Base-by-base conservation (phyloP, 1,139 yeast genomes). In the Pichia sp. region DNA sequence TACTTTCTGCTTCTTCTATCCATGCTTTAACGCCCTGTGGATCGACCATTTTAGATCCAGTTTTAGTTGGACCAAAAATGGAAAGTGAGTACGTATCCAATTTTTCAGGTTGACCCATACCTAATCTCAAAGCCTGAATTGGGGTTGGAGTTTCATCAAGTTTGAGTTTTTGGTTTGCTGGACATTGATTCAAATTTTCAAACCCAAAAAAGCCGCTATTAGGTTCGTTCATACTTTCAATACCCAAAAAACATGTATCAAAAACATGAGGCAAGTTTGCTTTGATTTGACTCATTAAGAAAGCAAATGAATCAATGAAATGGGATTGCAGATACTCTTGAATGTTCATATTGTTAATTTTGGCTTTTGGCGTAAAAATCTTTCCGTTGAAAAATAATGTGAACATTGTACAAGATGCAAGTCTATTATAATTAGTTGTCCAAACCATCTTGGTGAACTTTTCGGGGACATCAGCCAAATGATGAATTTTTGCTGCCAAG, bases 221-320 rank as follows among this genome's bases (percentile, higher is more conserved):
- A 3, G 97, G 97, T 61, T 90, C 98, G 60, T 90, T 90, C 68
- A 90, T 63, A 43, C 86, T 76, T 64, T 90, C 98, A 59, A 87
- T 73, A 3, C 97, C 98, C 16, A 88, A 56, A 29, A 66, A 53
- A 27, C 69, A 65, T 7, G 69, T 60, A 28, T 72, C 70, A 47
- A 85, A 68, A 61, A 86, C 65, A 10, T 72, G 68, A 0, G 85
- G 84, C 1, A 79, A 72, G 2, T 56, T 54, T 0, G 60, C 60
- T 42, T 69, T 65, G 4, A 88, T 66, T 3, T 72, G 63, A 29
- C 55, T 46, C 65, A 92, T 77, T 9, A 90, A 65, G 51, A 76
- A 66, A 37, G 66, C 62, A 29, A 83, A 64, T 0, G 95, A 75
- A 16, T 65, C 65, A 29, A 81, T 64, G 58, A 73, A 87, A 57